Percentiles rank a stretch among this genome's conserved stretches.
phyloP scores from a whole-genome alignment of 2,329 filamentous ascomycete genomes.

The Aspergillus udagawae region DNA sequence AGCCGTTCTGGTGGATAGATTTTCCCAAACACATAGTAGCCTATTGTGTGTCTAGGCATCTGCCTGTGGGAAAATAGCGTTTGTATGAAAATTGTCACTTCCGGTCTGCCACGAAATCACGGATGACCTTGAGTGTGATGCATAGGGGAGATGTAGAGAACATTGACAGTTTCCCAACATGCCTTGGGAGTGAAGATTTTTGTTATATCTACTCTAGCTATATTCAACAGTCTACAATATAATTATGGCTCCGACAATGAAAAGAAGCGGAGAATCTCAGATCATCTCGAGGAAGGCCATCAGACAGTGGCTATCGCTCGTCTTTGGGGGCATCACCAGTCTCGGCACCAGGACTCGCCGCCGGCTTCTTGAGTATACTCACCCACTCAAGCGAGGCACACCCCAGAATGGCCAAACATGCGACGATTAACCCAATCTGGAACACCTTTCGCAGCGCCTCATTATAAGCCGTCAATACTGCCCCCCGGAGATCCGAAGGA shows the following conservation, averaged over 20 bases:
- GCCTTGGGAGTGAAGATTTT: too few relatives aligned
- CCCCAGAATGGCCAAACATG: neutral
- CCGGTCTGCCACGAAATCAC: too few relatives aligned
- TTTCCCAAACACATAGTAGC: too few relatives aligned
- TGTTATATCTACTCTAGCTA: neutral
- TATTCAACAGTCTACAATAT: neutral
- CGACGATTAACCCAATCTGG: constrained; percentile 2
- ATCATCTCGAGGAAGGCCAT: neutral
- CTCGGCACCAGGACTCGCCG: neutral
- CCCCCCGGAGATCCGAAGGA: neutral
- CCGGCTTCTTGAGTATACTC: neutral
- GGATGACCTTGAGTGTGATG: too few relatives aligned
- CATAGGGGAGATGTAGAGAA: too few relatives aligned
- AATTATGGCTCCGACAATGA: neutral
- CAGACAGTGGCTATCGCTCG: neutral
- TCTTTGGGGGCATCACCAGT: neutral
- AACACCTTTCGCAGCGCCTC: constrained; percentile 1
- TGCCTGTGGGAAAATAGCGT: too few relatives aligned
- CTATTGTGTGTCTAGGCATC: too few relatives aligned
- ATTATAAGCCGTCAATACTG: neutral
- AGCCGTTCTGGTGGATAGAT: too few relatives aligned
- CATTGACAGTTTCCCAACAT: too few relatives aligned
- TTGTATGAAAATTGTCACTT: too few relatives aligned
- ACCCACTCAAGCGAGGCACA: constrained; percentile 3
- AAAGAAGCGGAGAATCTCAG: neutral